Percentiles rank a stretch among this genome's conserved stretches.
Evolutionary conservation across 306 rosid genomes (phyloP).

Genomic region (Lagenaria siceraria): DNA sequence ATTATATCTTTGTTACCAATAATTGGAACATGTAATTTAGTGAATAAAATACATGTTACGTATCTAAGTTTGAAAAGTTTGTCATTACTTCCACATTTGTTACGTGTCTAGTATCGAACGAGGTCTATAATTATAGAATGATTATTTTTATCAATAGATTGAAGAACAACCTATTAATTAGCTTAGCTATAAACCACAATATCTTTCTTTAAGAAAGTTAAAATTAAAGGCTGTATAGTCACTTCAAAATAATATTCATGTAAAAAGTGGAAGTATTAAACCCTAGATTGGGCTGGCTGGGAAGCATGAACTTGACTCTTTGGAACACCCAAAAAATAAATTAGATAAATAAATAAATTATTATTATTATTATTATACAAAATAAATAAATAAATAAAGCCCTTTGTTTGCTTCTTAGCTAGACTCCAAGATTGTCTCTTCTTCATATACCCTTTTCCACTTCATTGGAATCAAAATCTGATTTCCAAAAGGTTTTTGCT

Average conservation of each 20-base stretch:
- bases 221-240: background rate
- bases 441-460: background rate
- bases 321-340: too few species aligned
- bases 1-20: too few species aligned
- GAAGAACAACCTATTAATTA: background rate
- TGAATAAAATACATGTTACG: too few species aligned
- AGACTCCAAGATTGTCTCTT: slow-evolving; percentile 2
- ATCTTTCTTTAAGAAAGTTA: background rate
- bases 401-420: background rate
- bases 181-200: background rate
- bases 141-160: background rate
- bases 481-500: background rate
- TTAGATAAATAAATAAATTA: background rate
- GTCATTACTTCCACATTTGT: background rate
- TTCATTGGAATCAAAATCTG: background rate
- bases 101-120: background rate
- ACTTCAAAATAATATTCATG: background rate
- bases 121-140: background rate
- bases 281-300: background rate
- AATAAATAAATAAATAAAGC: background rate
- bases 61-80: too few species aligned
- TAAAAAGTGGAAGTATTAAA: background rate
- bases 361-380: too few species aligned
- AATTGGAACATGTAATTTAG: too few species aligned
- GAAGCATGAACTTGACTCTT: background rate